Base-by-base conservation (phyloP, 108 stramenopile species). In the Schizochytrium sp. region DNA sequence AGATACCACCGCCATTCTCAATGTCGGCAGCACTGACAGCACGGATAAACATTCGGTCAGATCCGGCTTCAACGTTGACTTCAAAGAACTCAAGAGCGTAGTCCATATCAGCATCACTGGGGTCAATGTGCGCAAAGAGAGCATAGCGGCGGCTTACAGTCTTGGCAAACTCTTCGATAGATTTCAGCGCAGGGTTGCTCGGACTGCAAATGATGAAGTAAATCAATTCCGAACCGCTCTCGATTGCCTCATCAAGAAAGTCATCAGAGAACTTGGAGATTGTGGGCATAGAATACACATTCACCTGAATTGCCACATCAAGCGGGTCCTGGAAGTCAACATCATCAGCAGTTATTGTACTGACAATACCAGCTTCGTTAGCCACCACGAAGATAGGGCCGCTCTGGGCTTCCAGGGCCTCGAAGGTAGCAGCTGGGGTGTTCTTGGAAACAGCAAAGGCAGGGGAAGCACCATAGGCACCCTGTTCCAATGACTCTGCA, bases 231-330 rank as follows among this genome's bases (percentile, higher is more conserved):
- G 28, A 13, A 10, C 76, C 76, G 3, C 53, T 49, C 13, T 55
- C 76, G 53, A 83, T 83, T 47, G 76, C 76, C 3, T 83, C 76
- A 53, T 83, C 76, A 2, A 83, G 28, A 28, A 83, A 83, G 50
- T 83, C 76, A 53, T 83, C 76, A 8, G 76, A 55, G 55, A 83
- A 83, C 28, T 7, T 55, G 10, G 76, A 49, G 50, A 83, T 55
- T 1, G 76, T 49, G n/a, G 76, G 76, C 47, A 55, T 55, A 17
- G 76, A 49, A 53, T 55, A n/a, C 28, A 83, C 55, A 17, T 55
- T 83, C 15, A 83, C 38, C 53, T 49, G 50, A 46, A 28, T 7
- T n/a, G 17, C 10, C 47, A 83, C 15, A 1, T 3, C 50, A 10
- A n/a, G 50, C 8, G 13, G 15, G 2, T 55, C 76, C 47, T 17